A percentile compares a stretch with the other conserved stretches of the same genome.
Conservation (phyloP, 2,329 filamentous ascomycete genomes). For the Cladosporium velox region DNA sequence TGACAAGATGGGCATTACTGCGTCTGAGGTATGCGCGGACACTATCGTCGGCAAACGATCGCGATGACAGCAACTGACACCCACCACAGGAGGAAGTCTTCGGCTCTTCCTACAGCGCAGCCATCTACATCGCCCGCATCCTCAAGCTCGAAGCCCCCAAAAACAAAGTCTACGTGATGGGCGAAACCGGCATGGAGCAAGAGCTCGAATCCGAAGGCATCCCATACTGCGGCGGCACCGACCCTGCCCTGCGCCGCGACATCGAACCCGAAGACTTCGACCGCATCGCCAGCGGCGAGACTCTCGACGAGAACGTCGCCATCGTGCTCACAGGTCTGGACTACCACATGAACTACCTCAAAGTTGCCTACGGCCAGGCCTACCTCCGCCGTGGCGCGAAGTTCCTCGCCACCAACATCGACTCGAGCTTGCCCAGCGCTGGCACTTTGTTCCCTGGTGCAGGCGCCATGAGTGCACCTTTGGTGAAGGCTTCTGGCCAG, state of each 20-base stretch:
- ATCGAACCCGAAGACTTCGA: constrained; percentile 79
- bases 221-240: constrained; percentile 81
- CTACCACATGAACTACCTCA: constrained; percentile 94
- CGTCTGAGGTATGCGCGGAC: constrained; percentile 56
- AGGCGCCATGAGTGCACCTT: constrained; percentile 75
- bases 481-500: constrained; percentile 64
- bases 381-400: constrained; percentile 80
- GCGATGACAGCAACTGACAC: not conserved
- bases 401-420: constrained; percentile 91
- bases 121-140: constrained; percentile 94
- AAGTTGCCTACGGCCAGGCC: constrained; percentile 79
- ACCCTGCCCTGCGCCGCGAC: constrained; percentile 73
- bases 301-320: constrained; percentile 85
- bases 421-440: constrained; percentile 82
- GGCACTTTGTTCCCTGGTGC: constrained; percentile 88
- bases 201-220: constrained; percentile 81
- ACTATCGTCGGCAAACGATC: not conserved
- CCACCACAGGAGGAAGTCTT: constrained; percentile 81
- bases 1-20: constrained; percentile 74
- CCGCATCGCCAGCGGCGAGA: constrained; percentile 68
- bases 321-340: constrained; percentile 88
- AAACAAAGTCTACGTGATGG: constrained; percentile 92
- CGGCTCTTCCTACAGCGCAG: constrained; percentile 89
- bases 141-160: constrained; percentile 74
- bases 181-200: constrained; percentile 86